Evolutionary conservation across 1,139 yeast species (phyloP).

Genomic region (Sugiyamaella castrensis): DNA sequence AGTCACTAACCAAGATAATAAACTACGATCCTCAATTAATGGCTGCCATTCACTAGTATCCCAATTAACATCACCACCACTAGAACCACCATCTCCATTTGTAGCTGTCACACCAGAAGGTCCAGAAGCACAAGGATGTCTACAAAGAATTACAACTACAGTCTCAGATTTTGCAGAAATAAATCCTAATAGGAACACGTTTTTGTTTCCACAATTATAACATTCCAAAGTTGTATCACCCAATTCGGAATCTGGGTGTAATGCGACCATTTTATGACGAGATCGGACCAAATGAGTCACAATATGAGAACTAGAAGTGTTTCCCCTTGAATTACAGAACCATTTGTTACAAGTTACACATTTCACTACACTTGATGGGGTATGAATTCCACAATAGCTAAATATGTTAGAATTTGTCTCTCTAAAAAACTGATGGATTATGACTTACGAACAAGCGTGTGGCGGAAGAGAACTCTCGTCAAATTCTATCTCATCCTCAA

Average conservation of each 20-base stretch:
- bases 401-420: not conserved
- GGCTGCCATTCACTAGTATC: conserved; percentile 89
- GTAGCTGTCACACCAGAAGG: conserved; percentile 38
- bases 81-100: conserved; percentile 4
- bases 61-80: conserved; percentile 54
- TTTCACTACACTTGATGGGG: conserved; percentile 64
- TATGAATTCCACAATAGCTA: conserved; percentile 69
- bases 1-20: conserved; percentile 78
- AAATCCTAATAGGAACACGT: conserved; percentile 79
- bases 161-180: conserved; percentile 86
- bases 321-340: conserved; percentile 83
- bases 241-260: conserved; percentile 77
- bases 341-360: conserved; percentile 79
- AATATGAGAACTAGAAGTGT: conserved; percentile 71
- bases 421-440: not conserved
- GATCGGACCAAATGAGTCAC: conserved; percentile 82
- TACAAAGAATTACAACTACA: conserved; percentile 81
- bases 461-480: conserved; percentile 30
- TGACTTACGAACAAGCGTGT: conserved; percentile 36
- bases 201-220: conserved; percentile 82
- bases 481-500: conserved; percentile 16
- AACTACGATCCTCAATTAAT: conserved; percentile 72
- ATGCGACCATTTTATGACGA: conserved; percentile 68
- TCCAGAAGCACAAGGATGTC: conserved; percentile 81
- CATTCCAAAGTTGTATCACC: conserved; percentile 88